Conservation (phyloP, 768 basidiomycete genomes). For the Pulveroboletus sp. region DNA sequence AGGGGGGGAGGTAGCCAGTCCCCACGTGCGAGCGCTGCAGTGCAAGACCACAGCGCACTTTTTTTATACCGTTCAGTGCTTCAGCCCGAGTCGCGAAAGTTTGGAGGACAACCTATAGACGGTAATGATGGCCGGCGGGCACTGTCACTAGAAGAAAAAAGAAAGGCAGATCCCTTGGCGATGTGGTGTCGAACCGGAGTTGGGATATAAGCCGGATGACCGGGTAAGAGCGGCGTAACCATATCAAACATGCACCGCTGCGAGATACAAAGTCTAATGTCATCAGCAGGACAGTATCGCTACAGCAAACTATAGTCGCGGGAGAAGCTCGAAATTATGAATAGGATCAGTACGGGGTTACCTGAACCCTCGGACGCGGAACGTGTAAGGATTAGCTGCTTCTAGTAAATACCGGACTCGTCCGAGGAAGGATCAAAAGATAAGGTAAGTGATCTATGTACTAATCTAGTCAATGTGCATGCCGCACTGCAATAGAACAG, state of each 20-base stretch:
- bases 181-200: too few relatives aligned
- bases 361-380: neutral
- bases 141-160: too few relatives aligned
- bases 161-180: neutral
- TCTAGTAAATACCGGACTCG: neutral
- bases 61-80: too few relatives aligned
- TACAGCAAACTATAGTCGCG: neutral
- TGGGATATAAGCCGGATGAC: neutral
- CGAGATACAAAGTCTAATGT: neutral
- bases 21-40: too few relatives aligned
- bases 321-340: neutral
- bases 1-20: too few relatives aligned
- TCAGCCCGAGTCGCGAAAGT: too few relatives aligned
- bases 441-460: neutral
- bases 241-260: neutral
- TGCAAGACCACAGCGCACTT: too few relatives aligned
- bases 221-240: neutral
- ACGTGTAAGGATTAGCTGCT: too few relatives aligned
- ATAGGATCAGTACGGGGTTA: neutral
- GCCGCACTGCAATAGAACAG: slow-evolving; percentile 56
- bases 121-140: too few relatives aligned
- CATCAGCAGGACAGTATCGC: neutral
- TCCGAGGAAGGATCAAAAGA: neutral
- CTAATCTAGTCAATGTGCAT: slow-evolving; percentile 49
- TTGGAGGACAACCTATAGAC: too few relatives aligned